Evolutionary conservation across 2,329 filamentous ascomycete species (phyloP).

Genomic region (Coniochaeta sp.): DNA sequence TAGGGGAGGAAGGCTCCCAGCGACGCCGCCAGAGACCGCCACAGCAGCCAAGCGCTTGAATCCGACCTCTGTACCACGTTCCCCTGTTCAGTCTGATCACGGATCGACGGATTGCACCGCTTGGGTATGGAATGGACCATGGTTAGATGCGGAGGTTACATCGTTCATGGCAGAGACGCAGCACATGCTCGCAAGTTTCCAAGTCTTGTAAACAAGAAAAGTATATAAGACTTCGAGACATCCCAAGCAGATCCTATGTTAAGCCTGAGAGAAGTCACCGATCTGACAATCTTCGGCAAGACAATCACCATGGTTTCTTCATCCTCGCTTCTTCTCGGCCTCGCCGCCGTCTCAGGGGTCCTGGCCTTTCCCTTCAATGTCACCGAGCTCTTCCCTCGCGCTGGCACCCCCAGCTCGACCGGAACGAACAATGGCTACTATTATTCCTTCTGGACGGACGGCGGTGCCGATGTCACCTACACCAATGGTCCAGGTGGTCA

Average conservation of each 20-base stretch:
- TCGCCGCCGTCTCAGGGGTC: neutral
- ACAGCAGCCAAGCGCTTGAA: neutral
- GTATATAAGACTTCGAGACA: neutral
- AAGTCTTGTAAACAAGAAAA: neutral
- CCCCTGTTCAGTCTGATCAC: neutral
- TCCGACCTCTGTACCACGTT: neutral
- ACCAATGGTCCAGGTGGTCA: slow-evolving; percentile 30
- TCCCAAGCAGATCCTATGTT: neutral
- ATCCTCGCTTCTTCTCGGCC: slow-evolving; percentile 21
- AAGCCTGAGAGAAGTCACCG: neutral
- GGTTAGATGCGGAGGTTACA: slow-evolving; percentile 1
- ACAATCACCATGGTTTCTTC: slow-evolving; percentile 25
- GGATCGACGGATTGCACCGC: neutral
- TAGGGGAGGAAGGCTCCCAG: neutral
- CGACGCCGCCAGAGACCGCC: neutral
- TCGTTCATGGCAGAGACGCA: neutral
- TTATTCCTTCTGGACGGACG: slow-evolving; percentile 34
- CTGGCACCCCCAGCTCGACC: slow-evolving; percentile 35
- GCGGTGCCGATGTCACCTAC: slow-evolving; percentile 28
- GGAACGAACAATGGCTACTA: slow-evolving; percentile 31
- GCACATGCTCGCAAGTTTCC: neutral
- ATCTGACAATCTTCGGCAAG: neutral
- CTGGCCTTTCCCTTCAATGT: slow-evolving; percentile 23
- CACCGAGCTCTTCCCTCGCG: slow-evolving; percentile 18
- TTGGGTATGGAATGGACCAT: neutral